phyloP scores from a whole-genome alignment of 768 basidiomycete species.

The Auriscalpium vulgare region DNA sequence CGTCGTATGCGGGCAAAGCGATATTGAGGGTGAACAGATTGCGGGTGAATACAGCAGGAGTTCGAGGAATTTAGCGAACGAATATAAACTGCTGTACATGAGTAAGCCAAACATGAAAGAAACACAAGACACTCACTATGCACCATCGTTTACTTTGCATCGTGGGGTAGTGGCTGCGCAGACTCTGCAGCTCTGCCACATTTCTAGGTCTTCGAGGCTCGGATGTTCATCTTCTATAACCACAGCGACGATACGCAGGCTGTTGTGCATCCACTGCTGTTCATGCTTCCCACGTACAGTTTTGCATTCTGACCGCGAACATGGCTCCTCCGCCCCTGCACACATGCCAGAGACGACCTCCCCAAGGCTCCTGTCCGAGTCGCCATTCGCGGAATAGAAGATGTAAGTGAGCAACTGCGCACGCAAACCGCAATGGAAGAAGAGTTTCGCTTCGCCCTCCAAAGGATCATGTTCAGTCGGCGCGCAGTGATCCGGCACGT shows the following conservation, averaged over 20 bases:
- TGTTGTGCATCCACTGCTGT: constrained; percentile 11
- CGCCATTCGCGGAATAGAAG: constrained; percentile 35
- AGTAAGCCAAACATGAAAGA: constrained; percentile 35
- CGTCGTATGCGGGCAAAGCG: constrained; percentile 9
- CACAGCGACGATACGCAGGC: constrained; percentile 3
- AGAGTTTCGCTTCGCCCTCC: constrained; percentile 8
- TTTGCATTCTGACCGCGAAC: constrained; percentile 28
- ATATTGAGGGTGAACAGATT: constrained; percentile 20
- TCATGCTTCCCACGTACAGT: constrained; percentile 7
- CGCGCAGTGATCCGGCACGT: constrained; percentile 19
- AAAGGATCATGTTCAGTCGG: constrained; percentile 3
- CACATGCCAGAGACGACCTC: constrained; percentile 31
- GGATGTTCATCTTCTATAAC: neutral
- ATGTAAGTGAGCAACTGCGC: constrained; percentile 39
- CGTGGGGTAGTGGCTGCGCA: constrained; percentile 32
- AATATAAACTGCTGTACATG: constrained; percentile 28
- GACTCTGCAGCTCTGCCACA: constrained; percentile 44
- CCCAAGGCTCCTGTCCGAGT: constrained; percentile 31
- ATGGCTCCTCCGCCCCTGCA: constrained; percentile 26
- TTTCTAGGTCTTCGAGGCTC: constrained; percentile 24
- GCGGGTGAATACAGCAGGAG: constrained; percentile 20
- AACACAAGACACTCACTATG: constrained; percentile 35
- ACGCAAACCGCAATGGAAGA: constrained; percentile 35
- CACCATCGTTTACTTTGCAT: constrained; percentile 37
- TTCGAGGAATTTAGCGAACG: constrained; percentile 39